These are phyloP conservation scores for Trichoderma afroharzianum DNA, from an alignment of 2,329 filamentous ascomycete species.

Conservation along the genomic window DNA sequence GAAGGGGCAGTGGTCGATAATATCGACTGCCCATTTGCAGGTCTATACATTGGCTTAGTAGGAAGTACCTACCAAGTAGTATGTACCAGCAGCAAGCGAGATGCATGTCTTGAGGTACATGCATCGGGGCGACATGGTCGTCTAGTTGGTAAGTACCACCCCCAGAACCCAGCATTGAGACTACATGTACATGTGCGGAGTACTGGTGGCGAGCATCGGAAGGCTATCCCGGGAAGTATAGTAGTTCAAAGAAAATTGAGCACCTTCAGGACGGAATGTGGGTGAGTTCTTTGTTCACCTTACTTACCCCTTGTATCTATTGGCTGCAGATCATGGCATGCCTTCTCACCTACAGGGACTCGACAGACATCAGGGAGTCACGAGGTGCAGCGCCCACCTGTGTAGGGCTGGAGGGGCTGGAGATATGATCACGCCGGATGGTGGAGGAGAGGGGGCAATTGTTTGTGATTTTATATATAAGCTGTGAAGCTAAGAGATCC, in stretches of 20 bases:
- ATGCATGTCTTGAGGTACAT: not conserved
- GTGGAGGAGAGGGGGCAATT: not conserved
- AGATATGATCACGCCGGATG: not conserved
- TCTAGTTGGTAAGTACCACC: not conserved
- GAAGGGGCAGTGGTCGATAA: not conserved
- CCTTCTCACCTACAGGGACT: not conserved
- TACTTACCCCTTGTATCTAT: not conserved
- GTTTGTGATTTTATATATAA: too few relatives aligned
- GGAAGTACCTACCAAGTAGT: not conserved
- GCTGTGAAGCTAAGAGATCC: too few relatives aligned
- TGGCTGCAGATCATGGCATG: not conserved
- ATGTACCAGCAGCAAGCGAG: not conserved
- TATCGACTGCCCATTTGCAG: not conserved
- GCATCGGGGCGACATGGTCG: not conserved
- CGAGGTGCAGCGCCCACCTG: not conserved
- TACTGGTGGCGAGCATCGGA: not conserved
- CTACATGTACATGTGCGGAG: not conserved
- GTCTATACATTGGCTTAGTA: not conserved
- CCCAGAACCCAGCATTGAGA: not conserved
- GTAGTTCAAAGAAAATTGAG: not conserved
- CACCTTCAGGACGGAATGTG: not conserved
- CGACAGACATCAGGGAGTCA: not conserved
- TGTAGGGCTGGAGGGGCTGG: not conserved
- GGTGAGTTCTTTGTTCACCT: not conserved
- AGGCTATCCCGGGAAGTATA: not conserved